Evolutionary conservation across 2,329 filamentous ascomycete genomes (phyloP).

Genomic region (Aspergillus fructus): DNA sequence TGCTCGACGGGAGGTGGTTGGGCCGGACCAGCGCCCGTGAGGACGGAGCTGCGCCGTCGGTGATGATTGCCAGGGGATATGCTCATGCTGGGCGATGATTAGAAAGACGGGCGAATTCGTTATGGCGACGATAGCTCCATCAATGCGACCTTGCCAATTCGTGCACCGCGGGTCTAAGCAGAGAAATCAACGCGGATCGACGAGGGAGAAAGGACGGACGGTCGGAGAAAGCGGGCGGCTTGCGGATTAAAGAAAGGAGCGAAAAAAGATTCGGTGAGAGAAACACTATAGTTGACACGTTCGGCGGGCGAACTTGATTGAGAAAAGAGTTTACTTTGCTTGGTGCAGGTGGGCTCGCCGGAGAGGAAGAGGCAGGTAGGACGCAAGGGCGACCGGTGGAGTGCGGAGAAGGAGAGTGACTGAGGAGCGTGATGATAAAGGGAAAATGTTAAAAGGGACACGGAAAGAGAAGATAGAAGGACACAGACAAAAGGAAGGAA

Average conservation of each 20-base stretch:
- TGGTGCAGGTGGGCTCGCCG: neutral
- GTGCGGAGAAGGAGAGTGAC: conserved; percentile 6
- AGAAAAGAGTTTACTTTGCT: neutral
- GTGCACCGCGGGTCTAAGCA: neutral
- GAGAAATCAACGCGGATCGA: neutral
- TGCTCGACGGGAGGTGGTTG: conserved; percentile 33
- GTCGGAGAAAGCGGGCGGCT: neutral
- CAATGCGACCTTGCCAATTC: conserved; percentile 10
- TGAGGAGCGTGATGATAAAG: neutral
- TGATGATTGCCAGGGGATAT: conserved; percentile 34
- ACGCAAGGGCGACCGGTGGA: conserved; percentile 21
- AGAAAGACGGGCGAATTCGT: neutral
- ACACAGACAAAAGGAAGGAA: neutral
- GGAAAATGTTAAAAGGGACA: neutral
- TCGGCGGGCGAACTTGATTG: neutral
- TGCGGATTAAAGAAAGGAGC: conserved; percentile 4
- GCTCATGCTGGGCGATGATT: conserved; percentile 30
- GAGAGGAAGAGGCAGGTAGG: conserved; percentile 7
- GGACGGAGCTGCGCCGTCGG: conserved; percentile 39
- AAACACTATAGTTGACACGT: neutral
- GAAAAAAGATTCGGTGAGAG: conserved; percentile 11
- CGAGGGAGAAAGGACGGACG: neutral
- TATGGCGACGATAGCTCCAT: conserved; percentile 16
- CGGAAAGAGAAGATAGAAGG: neutral
- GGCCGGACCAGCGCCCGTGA: conserved; percentile 48